Evolutionary conservation across 352 stramenopile species (phyloP), one percentile per base, ranked within the genome.

Genomic region (Pythium aphanidermatum): DNA sequence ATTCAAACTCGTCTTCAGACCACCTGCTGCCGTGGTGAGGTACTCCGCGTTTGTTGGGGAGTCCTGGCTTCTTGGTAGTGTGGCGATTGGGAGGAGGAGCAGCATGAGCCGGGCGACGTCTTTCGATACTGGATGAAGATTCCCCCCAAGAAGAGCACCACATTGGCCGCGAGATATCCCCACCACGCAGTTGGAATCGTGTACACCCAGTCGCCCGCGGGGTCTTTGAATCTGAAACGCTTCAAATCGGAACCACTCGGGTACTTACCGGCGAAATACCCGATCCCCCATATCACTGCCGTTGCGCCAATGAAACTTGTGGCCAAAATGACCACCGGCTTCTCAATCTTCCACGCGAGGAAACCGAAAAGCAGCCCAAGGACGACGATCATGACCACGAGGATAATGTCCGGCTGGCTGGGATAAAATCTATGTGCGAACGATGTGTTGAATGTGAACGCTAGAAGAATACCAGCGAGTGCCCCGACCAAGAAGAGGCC

Each of bases 181-280:
- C 64, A 74, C 64, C 64, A 74, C 12, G 58, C 54, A 6, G 24
- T 16, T 10, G 49, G 49, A 36, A 74, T 69, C 5, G 24, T n/a
- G 48, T 67, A 69, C 25, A 56, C 26, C 38, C 46, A 69, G 6
- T 51, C 25, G n/a, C 55, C 56, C 3, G 24, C 37, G 4, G 46
- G n/a, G 20, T 55, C 28, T 10, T 58, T 54, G 16, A 42, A 63
- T 36, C 54, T 38, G 36, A 74, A 71, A n/a, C 47, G 33, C 37
- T 74, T 50, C 26, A 84, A 60, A 36, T 84, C 48, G 32, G 66
- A 62, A 35, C 63, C 59, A n/a, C 49, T 81, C 12, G 73, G 73
- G 58, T 81, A 85, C 40, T 55, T 53, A 30, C 73, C 70, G 1
- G 63, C 68, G 55, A 79, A 85, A 41, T 79, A 78, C 20, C 73